A percentile compares a stretch with the other conserved stretches of the same genome.
phyloP scores from a whole-genome alignment of 176 grass and related monocot species.

The Avena atlantica region DNA sequence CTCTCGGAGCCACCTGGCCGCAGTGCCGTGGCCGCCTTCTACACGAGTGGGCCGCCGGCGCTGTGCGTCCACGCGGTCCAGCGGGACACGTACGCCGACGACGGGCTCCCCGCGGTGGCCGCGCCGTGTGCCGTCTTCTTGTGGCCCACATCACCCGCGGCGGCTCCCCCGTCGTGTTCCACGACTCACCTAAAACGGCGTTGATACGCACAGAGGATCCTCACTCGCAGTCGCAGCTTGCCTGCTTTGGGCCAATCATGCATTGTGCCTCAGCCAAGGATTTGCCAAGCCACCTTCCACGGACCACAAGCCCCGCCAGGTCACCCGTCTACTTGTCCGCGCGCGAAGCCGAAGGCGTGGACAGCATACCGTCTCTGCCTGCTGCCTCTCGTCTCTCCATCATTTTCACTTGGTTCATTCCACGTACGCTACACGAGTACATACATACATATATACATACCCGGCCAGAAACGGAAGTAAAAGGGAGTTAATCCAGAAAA shows the following conservation, averaged over 20 bases:
- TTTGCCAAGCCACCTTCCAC: constrained; percentile 18
- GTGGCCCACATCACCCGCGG: background rate
- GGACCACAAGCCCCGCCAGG: background rate
- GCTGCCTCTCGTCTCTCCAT: background rate
- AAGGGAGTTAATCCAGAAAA: background rate
- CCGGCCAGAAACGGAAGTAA: constrained; percentile 7
- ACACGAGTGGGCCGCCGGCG: background rate
- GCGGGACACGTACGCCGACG: constrained; percentile 8
- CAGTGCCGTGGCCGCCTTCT: background rate
- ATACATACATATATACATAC: too few relatives aligned
- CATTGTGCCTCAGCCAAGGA: background rate
- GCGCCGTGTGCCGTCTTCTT: background rate
- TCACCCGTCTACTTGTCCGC: constrained; percentile 30
- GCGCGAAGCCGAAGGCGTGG: background rate
- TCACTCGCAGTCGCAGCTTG: background rate
- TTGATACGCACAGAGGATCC: background rate
- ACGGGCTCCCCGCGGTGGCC: constrained; percentile 18
- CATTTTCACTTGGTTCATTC: constrained; percentile 9
- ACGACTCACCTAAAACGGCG: too few relatives aligned
- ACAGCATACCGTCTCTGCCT: background rate
- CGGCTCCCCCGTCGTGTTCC: background rate
- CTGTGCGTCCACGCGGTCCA: background rate
- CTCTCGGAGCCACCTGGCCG: background rate
- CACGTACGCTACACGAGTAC: background rate
- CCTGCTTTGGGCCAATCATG: background rate